phyloP scores from a whole-genome alignment of 192 early-diverging fungal species.

The Jimgerdemannia flammicorona region DNA sequence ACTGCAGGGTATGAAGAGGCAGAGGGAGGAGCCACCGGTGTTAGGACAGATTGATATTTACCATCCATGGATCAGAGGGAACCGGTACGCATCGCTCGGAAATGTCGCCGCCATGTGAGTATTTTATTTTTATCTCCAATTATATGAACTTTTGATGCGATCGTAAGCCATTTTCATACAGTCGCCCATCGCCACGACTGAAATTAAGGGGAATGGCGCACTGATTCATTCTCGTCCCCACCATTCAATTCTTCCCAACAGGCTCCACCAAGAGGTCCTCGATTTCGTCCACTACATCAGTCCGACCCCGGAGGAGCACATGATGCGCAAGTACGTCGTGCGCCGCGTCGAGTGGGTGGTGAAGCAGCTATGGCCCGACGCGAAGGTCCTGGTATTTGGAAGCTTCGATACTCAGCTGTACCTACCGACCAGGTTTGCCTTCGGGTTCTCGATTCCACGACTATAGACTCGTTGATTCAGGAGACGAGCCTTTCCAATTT shows the following conservation, averaged over 20 bases:
- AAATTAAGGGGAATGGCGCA: no score
- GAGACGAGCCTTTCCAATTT: background rate
- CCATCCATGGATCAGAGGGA: background rate
- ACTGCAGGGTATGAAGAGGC: background rate
- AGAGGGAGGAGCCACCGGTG: background rate
- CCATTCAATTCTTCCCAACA: background rate
- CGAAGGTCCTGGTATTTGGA: conserved; percentile 71
- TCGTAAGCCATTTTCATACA: background rate
- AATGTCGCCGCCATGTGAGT: background rate
- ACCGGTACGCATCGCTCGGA: background rate
- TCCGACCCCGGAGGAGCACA: conserved; percentile 79
- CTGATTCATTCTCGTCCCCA: no score
- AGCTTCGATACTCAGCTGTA: conserved; percentile 86
- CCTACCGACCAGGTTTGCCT: conserved; percentile 75
- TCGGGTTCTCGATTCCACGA: background rate
- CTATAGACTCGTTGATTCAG: conserved; percentile 3
- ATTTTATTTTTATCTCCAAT: background rate
- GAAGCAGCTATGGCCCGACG: conserved; percentile 37
- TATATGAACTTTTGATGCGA: background rate
- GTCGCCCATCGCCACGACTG: no score
- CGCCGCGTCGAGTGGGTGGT: conserved; percentile 54
- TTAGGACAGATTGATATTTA: background rate
- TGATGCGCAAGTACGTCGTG: conserved; percentile 69
- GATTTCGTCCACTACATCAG: conserved; percentile 74
- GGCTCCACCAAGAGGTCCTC: conserved; percentile 43